These are phyloP conservation scores for Cochliopodium minus DNA, from an alignment of 208 protist genomes.

Conservation along the genomic window DNA sequence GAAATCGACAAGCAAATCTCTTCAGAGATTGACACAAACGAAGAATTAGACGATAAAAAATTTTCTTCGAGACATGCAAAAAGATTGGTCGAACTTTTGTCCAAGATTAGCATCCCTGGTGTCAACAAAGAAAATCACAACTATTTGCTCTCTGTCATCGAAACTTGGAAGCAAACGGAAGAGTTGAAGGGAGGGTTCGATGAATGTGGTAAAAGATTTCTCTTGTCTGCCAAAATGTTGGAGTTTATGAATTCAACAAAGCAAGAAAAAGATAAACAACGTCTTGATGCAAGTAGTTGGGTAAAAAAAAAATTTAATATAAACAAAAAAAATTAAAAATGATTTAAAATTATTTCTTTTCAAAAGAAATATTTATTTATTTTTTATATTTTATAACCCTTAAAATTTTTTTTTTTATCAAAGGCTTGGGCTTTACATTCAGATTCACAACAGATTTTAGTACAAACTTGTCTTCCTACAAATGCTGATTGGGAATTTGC, in stretches of 20 bases:
- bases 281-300: not conserved
- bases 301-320: not conserved
- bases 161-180: not conserved
- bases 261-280: not conserved
- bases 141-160: not conserved
- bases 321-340: not conserved
- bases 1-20: too few relatives aligned
- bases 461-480: not conserved
- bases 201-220: not conserved
- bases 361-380: too few relatives aligned
- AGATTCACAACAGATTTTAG: conserved; percentile 25
- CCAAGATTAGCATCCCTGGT: too few relatives aligned
- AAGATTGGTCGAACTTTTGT: too few relatives aligned
- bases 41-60: too few relatives aligned
- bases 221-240: not conserved
- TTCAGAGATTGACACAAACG: too few relatives aligned
- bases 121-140: too few relatives aligned
- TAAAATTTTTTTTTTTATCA: conserved; percentile 7
- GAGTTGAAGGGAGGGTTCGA: not conserved
- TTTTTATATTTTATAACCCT: too few relatives aligned
- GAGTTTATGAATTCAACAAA: not conserved
- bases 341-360: too few relatives aligned
- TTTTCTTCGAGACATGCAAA: too few relatives aligned
- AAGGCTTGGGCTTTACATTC: conserved; percentile 27
- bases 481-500: conserved; percentile 16